These are phyloP conservation scores for Fomitopsis pulvina DNA, from an alignment of 768 basidiomycete species.

Conservation along the genomic window DNA sequence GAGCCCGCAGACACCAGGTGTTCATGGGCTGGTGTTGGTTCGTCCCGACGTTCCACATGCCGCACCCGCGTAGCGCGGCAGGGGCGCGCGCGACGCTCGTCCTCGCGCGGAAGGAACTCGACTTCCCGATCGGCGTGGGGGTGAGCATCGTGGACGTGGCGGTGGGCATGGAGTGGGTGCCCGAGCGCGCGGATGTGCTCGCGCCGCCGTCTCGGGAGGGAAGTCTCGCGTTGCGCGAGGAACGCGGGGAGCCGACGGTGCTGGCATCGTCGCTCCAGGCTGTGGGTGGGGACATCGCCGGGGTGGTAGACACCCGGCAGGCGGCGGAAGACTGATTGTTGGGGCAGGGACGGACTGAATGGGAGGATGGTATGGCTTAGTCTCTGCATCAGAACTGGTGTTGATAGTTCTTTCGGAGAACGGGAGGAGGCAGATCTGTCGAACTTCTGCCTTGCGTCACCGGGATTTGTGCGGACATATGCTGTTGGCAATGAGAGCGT, in stretches of 20 bases:
- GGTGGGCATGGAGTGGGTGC: slow-evolving; percentile 43
- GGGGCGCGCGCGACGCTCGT: slow-evolving; percentile 30
- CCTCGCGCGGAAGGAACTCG: slow-evolving; percentile 58
- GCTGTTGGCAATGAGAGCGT: too few relatives aligned
- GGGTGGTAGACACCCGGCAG: slow-evolving; percentile 27
- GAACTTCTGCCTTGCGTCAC: too few relatives aligned
- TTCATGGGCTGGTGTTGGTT: slow-evolving; percentile 86
- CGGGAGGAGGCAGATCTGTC: too few relatives aligned
- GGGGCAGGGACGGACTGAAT: too few relatives aligned
- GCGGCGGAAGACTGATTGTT: slow-evolving; percentile 24
- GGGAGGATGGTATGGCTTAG: too few relatives aligned
- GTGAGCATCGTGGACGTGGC: slow-evolving; percentile 58
- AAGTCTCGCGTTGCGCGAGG: slow-evolving; percentile 19
- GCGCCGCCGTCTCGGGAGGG: slow-evolving; percentile 22
- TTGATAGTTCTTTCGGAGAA: too few relatives aligned
- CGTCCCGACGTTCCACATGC: slow-evolving; percentile 78
- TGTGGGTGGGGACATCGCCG: slow-evolving; percentile 18
- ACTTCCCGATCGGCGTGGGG: slow-evolving; percentile 75
- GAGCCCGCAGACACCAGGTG: slow-evolving; percentile 48
- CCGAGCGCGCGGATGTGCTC: slow-evolving; percentile 13
- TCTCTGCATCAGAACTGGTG: neutral
- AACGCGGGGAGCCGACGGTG: slow-evolving; percentile 23
- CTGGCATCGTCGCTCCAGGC: slow-evolving; percentile 28
- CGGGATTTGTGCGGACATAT: too few relatives aligned
- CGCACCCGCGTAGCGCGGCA: slow-evolving; percentile 30